Evolutionary conservation across 78 protist genomes (phyloP), one percentile per base, ranked within the genome.

Genomic region (Emiliania huxleyi): DNA sequence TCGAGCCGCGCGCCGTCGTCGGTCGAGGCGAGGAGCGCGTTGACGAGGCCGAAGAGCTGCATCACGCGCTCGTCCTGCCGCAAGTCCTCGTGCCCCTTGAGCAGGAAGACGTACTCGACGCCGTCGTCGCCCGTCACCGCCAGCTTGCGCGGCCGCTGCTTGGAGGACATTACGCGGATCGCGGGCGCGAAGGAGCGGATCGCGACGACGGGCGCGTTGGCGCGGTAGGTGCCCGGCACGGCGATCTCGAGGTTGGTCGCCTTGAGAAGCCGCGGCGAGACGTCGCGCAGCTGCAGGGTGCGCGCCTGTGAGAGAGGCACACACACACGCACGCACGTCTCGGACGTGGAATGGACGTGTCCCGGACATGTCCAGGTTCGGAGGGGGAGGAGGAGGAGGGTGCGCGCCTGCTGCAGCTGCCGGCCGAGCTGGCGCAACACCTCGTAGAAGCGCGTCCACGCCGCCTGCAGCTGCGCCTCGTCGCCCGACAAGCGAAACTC

Each of bases 61-160:
- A 96, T 96, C 73, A 94, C 96, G 29, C 96, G 79, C 91, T 95
- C 97, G 91, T 96, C 97, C 95, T 89, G 95, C 3, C 89, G 89
- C 89, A 81, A 42, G 89, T 81, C 89, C 89, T 99, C 99, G 95
- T 98, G 99, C 44, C 99, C 99, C 91, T 94, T 99, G 84, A 99
- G 98, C 48, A 98, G 91, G 97, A 95, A 99, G 75, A 88, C 43
- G 91, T 97, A 98, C 37, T 11, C 15, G 23, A 0, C 19, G 45
- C 95, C 87, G 90, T 88, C 87, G 91, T n/a, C 35, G 92, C 92
- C 91, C 29, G 5, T 23, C 45, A 99, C 81, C 75, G 95, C 93
- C 45, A 98, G 77, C 94, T 95, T 90, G 46, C 99, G 89, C 75
- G 99, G 99, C 29, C 99, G 95, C 95, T 99, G 99, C 95, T 99